Evolutionary conservation across 306 rosid genomes (phyloP).

Genomic region (Heteromeles arbutifolia): DNA sequence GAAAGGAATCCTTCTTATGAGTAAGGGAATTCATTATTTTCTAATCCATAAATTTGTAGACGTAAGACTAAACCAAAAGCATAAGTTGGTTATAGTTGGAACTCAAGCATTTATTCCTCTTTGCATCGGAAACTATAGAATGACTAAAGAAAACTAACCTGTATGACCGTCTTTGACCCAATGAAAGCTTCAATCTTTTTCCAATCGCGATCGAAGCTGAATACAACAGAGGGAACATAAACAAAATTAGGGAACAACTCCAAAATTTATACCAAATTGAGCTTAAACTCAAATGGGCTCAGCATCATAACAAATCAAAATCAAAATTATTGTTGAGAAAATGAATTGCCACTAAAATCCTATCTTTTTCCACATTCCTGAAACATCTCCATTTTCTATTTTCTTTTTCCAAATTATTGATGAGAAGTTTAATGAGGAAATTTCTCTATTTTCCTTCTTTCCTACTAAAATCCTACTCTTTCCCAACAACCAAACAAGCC

Average conservation of each 20-base stretch:
- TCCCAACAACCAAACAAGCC: not conserved
- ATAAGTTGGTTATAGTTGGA: not conserved
- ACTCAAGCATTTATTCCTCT: not conserved
- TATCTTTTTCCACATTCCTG: not conserved
- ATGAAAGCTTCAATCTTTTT: conserved; percentile 97
- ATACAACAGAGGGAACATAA: conserved; percentile 1
- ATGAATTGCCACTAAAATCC: not conserved
- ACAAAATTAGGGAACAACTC: not conserved
- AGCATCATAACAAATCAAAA: not conserved
- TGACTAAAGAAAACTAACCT: conserved; percentile 39
- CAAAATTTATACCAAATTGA: not conserved
- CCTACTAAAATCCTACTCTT: not conserved
- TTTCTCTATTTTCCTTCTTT: not conserved
- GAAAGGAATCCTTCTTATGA: not conserved
- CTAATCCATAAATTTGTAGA: not conserved
- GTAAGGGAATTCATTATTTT: not conserved
- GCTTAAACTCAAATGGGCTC: not conserved
- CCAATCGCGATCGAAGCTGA: conserved; percentile 98
- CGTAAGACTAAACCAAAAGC: not conserved
- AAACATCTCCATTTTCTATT: not conserved
- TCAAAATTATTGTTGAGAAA: not conserved
- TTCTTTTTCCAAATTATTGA: not conserved
- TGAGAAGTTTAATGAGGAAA: no score
- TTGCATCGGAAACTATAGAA: not conserved
- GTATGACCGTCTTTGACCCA: conserved; percentile 93